Base-by-base conservation (phyloP, 2,329 filamentous ascomycete genomes). In the Pseudogymnoascus sp. region DNA sequence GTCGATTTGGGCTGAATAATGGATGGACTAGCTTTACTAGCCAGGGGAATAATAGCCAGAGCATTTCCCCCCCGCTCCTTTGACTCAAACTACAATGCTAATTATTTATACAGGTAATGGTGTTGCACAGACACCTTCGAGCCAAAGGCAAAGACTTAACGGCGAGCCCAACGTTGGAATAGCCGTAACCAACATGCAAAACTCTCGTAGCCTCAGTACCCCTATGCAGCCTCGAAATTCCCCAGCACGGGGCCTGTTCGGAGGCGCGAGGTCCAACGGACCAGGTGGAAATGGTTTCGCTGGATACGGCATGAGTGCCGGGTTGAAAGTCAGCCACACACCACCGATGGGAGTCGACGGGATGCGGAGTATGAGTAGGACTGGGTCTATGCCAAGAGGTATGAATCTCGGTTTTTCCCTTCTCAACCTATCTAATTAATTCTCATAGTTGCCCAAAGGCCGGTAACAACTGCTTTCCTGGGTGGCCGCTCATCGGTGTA, bases 291-390 rank as follows among this genome's bases (percentile, higher is more conserved):
- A 61, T 57, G 66, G 67, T 1, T 67, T 71, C 33, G 61, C 65
- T 34, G 68, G 68, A 6, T 71, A 71, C 60, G 70, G 70, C 18
- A 67, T 72, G 67, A 71, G 69, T 59, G 70, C 70, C 38, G 69
- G 70, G 45, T 60, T 71, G 15, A 72, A 71, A 64, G 67, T 70
- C 21, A 70, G 70, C 57, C 67, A 70, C 55, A 65, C 67, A 55
- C 39, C 59, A 26, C 61, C 62, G 4, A 5, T 18, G 26, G 26
- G 45, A 30, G 45, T 52, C 10, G 45, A 52, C 2, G 45, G 26
- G 2, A 52, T 52, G 23, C 45, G 45, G 13, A 52, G 45, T 52
- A 13, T 52, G 15, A 52, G 45, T 12, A 30, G 45, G 45, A 52
- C n/a, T 52, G 45, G n/a, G 10, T 9, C 45, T 15, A 52, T 52